phyloP scores from a whole-genome alignment of 208 protist genomes.

The Ichthyophonus hoferi region DNA sequence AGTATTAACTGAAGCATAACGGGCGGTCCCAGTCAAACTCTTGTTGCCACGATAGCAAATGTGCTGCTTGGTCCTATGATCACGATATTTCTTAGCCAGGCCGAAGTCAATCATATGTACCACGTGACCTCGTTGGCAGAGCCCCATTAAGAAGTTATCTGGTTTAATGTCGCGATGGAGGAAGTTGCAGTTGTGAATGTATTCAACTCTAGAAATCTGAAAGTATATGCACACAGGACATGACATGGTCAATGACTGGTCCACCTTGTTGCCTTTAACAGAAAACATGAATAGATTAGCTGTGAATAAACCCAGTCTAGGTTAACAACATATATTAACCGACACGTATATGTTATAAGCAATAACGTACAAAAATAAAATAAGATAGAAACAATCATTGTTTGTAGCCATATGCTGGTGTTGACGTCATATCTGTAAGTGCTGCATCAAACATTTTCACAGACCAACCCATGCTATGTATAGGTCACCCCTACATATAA shows the following conservation, averaged over 20 bases:
- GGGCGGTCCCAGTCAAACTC: slow-evolving; percentile 96
- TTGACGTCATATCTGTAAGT: too few species aligned
- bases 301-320: not conserved
- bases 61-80: slow-evolving; percentile 92
- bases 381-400: too few species aligned
- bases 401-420: too few species aligned
- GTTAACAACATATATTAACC: not conserved
- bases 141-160: slow-evolving; percentile 97
- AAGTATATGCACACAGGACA: not conserved
- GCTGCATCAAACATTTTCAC: too few species aligned
- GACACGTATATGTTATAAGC: too few species aligned
- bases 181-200: slow-evolving; percentile 91
- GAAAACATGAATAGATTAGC: too few species aligned
- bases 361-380: too few species aligned
- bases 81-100: slow-evolving; percentile 97
- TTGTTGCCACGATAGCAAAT: slow-evolving; percentile 98
- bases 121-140: slow-evolving; percentile 69
- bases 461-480: too few species aligned
- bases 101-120: slow-evolving; percentile 97
- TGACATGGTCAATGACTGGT: too few species aligned
- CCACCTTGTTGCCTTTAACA: too few species aligned
- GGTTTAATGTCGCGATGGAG: slow-evolving; percentile 91
- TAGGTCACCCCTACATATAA: too few species aligned
- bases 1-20: slow-evolving; percentile 98
- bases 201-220: slow-evolving; percentile 81